phyloP scores from a whole-genome alignment of 176 grass and related monocot species.

The Hordeum vulgare region DNA sequence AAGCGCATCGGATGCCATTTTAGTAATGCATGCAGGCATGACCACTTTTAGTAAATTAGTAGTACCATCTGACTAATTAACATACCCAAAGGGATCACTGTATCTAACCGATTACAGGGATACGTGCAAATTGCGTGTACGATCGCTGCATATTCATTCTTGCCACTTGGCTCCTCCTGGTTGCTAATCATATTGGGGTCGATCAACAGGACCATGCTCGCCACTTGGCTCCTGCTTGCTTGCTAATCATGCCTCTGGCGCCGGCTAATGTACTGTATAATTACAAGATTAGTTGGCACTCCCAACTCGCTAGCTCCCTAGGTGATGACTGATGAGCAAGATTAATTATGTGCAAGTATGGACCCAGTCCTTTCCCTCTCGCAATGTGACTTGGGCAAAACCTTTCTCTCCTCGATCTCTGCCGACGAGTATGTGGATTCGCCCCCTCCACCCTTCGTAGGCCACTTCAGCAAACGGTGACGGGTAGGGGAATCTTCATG shows the following conservation, averaged over 20 bases:
- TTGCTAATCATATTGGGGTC: too few relatives aligned
- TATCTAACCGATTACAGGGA: not conserved
- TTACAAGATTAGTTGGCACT: not conserved
- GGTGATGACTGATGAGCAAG: not conserved
- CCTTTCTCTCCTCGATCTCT: too few relatives aligned
- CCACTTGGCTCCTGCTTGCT: constrained; percentile 16
- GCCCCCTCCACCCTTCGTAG: too few relatives aligned
- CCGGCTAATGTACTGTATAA: not conserved
- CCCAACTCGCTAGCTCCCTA: not conserved
- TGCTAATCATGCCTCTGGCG: constrained; percentile 21
- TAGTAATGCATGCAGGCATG: not conserved
- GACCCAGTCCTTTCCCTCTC: too few relatives aligned
- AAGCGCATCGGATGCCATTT: constrained; percentile 19
- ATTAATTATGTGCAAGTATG: not conserved
- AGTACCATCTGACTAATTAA: not conserved
- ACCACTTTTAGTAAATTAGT: not conserved
- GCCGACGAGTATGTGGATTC: too few relatives aligned
- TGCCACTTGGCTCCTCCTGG: constrained; percentile 17
- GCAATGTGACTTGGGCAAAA: too few relatives aligned
- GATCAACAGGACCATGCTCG: constrained; percentile 14
- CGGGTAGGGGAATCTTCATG: too few relatives aligned
- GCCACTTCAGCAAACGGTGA: too few relatives aligned
- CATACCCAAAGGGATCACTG: not conserved
- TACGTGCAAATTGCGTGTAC: constrained; percentile 36
- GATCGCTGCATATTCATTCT: constrained; percentile 4